Percentiles rank a stretch among this genome's conserved stretches.
phyloP scores from a whole-genome alignment of 2,329 filamentous ascomycete genomes.

The Pleurostoma richardsiae region DNA sequence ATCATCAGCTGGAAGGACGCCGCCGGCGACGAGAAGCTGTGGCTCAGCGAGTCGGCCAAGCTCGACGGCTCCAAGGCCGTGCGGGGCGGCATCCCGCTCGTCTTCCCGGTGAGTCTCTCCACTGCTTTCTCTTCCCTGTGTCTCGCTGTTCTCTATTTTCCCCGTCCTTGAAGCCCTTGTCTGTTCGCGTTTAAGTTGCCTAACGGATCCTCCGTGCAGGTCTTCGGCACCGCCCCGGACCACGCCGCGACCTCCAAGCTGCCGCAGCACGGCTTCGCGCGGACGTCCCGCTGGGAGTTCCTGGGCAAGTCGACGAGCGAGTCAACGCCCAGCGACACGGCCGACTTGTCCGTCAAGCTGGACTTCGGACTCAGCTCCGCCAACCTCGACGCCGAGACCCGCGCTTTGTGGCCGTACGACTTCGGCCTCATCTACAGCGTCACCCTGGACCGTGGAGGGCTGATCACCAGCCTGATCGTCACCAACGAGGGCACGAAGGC shows the following conservation, averaged over 20 bases:
- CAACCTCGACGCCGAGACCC: constrained; percentile 63
- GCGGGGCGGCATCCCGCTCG: constrained; percentile 83
- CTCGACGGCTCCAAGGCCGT: constrained; percentile 88
- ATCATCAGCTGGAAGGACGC: constrained; percentile 90
- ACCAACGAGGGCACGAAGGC: constrained; percentile 78
- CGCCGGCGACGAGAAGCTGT: constrained; percentile 75
- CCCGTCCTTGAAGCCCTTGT: background rate
- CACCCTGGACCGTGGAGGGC: constrained; percentile 66
- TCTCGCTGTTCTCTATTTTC: background rate
- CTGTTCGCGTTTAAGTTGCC: background rate
- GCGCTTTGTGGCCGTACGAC: constrained; percentile 74
- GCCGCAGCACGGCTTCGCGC: constrained; percentile 92
- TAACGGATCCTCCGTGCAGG: constrained; percentile 41
- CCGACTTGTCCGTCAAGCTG: constrained; percentile 75
- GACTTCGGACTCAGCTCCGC: constrained; percentile 85
- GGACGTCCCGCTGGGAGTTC: constrained; percentile 87
- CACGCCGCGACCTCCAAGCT: constrained; percentile 74
- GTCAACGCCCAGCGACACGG: constrained; percentile 26
- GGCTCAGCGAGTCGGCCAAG: constrained; percentile 73
- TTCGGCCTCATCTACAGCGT: constrained; percentile 94
- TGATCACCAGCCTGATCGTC: constrained; percentile 80
- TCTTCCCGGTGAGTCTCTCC: constrained; percentile 72
- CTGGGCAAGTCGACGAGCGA: constrained; percentile 80
- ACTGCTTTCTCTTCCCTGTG: no score
- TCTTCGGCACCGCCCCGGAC: constrained; percentile 78